A percentile compares a stretch with the other conserved stretches of the same genome.
Conservation (phyloP, 495 filamentous ascomycete species). For the Rostrohypoxylon terebratum region DNA sequence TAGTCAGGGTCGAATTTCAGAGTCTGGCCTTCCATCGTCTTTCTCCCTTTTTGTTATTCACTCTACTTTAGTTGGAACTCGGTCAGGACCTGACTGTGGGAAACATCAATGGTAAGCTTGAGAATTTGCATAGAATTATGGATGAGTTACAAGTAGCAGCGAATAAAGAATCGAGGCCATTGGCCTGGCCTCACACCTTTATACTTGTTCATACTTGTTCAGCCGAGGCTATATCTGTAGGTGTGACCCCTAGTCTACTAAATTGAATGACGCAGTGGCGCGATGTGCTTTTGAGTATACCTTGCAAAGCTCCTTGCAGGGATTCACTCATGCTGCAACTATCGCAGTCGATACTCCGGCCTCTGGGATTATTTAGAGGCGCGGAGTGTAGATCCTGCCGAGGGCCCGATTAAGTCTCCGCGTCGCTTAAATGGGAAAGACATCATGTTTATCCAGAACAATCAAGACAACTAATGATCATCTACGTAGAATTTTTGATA, state of each 20-base stretch:
- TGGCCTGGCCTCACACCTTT: too few species aligned
- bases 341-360: background rate
- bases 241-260: too few species aligned
- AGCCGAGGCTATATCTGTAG: background rate
- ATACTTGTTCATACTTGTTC: background rate
- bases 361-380: background rate
- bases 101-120: too few species aligned
- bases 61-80: too few species aligned
- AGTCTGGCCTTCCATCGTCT: slow-evolving; percentile 2
- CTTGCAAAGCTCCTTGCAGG: background rate
- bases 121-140: too few species aligned
- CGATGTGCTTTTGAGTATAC: background rate
- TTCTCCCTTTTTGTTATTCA: background rate
- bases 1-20: slow-evolving; percentile 32
- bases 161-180: too few species aligned
- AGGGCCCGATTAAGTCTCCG: background rate
- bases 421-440: background rate
- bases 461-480: background rate
- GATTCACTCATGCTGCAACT: background rate
- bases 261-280: background rate
- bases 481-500: background rate
- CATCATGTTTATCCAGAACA: background rate
- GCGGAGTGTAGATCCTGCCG: background rate
- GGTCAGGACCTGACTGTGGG: too few species aligned
- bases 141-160: too few species aligned